Conservation (phyloP, 768 basidiomycete genomes). For the Macrolepiota fuliginosa region DNA sequence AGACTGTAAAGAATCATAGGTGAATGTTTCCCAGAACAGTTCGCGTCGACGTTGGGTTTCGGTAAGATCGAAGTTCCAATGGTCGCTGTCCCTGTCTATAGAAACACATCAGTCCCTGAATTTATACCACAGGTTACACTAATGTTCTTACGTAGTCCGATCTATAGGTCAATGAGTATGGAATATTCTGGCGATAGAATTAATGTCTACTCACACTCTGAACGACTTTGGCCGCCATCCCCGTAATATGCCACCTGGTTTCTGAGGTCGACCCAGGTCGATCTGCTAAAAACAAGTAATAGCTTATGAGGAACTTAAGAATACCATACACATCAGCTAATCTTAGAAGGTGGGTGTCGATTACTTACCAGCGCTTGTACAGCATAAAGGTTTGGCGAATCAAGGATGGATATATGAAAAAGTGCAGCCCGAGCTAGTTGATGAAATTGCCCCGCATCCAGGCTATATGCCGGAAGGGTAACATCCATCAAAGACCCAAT, state of each 20-base stretch:
- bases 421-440: no score
- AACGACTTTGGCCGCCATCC: slow-evolving; percentile 66
- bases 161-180: background rate
- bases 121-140: background rate
- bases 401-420: slow-evolving; percentile 60
- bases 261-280: slow-evolving; percentile 64
- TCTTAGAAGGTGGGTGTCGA: background rate
- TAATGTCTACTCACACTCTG: slow-evolving; percentile 54
- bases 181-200: slow-evolving; percentile 9
- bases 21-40: slow-evolving; percentile 65
- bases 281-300: slow-evolving; percentile 66
- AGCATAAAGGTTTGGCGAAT: slow-evolving; percentile 63
- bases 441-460: slow-evolving; percentile 72
- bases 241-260: slow-evolving; percentile 65
- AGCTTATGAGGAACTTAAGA: slow-evolving; percentile 64
- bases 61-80: slow-evolving; percentile 56
- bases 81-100: slow-evolving; percentile 64
- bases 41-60: slow-evolving; percentile 63
- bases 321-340: background rate
- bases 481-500: slow-evolving; percentile 64
- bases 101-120: background rate
- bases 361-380: slow-evolving; percentile 66
- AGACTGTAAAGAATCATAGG: slow-evolving; percentile 57
- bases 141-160: slow-evolving; percentile 56
- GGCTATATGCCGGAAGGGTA: slow-evolving; percentile 49